Evolutionary conservation across 345 rosid genomes (phyloP).

Genomic region (Citrus hindsii): DNA sequence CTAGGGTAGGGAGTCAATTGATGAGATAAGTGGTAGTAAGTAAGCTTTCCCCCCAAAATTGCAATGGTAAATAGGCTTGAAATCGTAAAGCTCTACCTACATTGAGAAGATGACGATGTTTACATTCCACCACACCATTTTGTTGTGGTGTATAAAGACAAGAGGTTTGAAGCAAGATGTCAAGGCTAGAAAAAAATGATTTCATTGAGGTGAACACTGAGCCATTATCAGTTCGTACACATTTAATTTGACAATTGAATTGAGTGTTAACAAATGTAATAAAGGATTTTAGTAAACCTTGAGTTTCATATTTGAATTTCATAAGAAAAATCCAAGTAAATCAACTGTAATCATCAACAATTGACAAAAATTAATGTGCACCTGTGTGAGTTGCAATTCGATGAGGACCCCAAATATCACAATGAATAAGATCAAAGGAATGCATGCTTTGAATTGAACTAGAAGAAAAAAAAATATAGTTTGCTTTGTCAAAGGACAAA

Average conservation of each 20-base stretch:
- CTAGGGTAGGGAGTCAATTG: neutral
- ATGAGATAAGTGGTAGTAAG: neutral
- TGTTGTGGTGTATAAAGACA: neutral
- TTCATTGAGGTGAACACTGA: too few species aligned
- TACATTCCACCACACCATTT: neutral
- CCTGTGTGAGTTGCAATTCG: neutral
- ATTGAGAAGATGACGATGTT: neutral
- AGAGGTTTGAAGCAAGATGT: too few species aligned
- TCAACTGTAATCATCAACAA: too few species aligned
- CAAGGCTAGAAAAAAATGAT: too few species aligned
- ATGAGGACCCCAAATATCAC: neutral
- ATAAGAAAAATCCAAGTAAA: too few species aligned
- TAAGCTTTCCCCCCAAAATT: neutral
- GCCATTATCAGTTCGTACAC: too few species aligned
- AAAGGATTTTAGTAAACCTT: neutral
- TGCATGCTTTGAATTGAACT: too few species aligned
- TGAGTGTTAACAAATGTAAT: neutral
- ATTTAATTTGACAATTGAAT: neutral
- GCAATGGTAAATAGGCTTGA: neutral
- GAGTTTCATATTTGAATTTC: neutral
- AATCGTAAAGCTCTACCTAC: neutral
- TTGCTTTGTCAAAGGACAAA: too few species aligned
- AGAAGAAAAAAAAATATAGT: too few species aligned
- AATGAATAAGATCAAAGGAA: neutral
- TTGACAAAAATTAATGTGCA: too few species aligned